Conservation (phyloP, 2,329 filamentous ascomycete genomes). For the Penicillium sp. region DNA sequence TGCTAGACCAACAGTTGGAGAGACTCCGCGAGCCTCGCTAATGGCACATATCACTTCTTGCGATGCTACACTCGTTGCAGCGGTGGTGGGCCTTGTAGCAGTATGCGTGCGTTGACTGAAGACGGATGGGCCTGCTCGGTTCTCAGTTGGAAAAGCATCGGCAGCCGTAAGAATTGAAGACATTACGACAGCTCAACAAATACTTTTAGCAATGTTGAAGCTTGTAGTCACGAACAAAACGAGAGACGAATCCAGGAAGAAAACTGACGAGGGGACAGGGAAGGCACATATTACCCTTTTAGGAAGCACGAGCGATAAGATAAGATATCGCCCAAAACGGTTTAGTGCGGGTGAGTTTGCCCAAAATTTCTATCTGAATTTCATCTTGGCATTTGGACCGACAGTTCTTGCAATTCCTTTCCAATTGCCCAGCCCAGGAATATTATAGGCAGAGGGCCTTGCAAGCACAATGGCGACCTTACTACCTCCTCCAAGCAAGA, state of each 20-base stretch:
- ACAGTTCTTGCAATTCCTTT: background rate
- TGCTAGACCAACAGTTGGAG: conserved; percentile 77
- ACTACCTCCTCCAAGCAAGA: conserved; percentile 79
- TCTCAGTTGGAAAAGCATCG: conserved; percentile 21
- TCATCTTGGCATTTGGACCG: background rate
- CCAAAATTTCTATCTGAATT: background rate
- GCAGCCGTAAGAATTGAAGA: conserved; percentile 11
- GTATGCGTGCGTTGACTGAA: conserved; percentile 39
- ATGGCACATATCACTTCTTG: conserved; percentile 84
- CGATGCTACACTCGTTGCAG: conserved; percentile 52
- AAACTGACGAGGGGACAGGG: background rate
- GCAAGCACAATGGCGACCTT: conserved; percentile 66
- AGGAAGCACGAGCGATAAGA: conserved; percentile 14
- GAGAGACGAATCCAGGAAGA: background rate
- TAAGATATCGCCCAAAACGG: background rate
- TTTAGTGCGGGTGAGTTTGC: background rate
- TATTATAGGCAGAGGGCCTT: background rate
- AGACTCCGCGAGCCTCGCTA: conserved; percentile 80
- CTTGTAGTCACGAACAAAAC: background rate
- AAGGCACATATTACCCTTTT: conserved; percentile 5
- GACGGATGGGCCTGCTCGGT: conserved; percentile 40
- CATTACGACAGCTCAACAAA: background rate
- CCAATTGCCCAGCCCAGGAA: background rate
- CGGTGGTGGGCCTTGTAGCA: conserved; percentile 47
- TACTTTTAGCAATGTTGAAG: background rate